Percentiles rank a stretch among this genome's conserved stretches.
Conservation (phyloP, 164 flowering plant genomes). For the Cinnamomum chago region DNA sequence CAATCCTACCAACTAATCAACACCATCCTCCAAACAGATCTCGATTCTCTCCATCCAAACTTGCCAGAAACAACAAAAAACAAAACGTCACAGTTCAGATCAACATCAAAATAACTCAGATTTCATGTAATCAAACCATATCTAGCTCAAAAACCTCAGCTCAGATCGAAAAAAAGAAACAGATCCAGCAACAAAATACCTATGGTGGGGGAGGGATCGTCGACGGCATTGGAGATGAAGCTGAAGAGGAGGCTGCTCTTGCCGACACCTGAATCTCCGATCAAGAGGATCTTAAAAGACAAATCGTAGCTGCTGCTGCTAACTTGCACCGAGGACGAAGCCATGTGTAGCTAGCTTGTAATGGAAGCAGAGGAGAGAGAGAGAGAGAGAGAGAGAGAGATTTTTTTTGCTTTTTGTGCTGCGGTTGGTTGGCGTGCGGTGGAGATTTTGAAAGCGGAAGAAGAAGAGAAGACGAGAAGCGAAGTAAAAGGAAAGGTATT, state of each 20-base stretch:
- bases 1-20: too few species aligned
- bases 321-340: slow-evolving; percentile 33
- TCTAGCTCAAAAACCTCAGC: neutral
- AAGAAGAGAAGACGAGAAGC: neutral
- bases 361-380: neutral
- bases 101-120: neutral
- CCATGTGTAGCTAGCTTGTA: neutral
- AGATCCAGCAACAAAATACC: neutral
- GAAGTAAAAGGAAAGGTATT: neutral
- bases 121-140: neutral
- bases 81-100: neutral
- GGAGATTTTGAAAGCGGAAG: neutral
- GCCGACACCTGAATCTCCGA: slow-evolving; percentile 70
- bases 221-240: slow-evolving; percentile 40
- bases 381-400: neutral
- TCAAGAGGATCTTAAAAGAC: slow-evolving; percentile 62
- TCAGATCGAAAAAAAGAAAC: neutral
- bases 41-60: neutral
- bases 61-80: neutral
- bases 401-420: too few species aligned
- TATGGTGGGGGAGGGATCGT: neutral
- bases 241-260: slow-evolving; percentile 61
- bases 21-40: neutral
- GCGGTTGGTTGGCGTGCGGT: neutral
- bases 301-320: slow-evolving; percentile 38